Base-by-base conservation (phyloP, 2,329 filamentous ascomycete species). In the Aspergillus sp. region DNA sequence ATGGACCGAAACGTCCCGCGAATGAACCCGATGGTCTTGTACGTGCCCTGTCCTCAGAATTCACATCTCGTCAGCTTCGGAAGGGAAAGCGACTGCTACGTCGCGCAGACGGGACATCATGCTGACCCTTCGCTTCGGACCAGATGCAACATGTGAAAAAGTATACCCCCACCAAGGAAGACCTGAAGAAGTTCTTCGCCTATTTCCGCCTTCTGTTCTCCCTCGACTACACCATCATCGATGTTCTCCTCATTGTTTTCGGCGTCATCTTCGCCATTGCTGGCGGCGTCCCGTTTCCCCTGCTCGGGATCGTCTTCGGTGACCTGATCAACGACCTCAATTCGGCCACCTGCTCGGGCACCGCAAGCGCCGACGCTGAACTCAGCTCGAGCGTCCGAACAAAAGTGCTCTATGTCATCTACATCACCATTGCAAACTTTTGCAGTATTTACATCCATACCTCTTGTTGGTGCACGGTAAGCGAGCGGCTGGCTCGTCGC, bases 341-440 rank as follows among this genome's bases (percentile, higher is more conserved):
- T 47, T 57, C 63, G 5, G 58, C 61, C 1, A 64, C 62, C n/a
- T 70, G 67, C 50, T 54, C 55, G 2, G 11, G 55, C 25, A 58
- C 55, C 7, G 44, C 52, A 4, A 47, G 32, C 36, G 44, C 47
- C 19, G 50, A 53, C 16, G n/a, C 19, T 3, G 52, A 58, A 13
- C 44, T 64, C 2, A 47, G 52, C 6, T 51, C 50, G 13, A 58
- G 55, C 10, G 62, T 66, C 19, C 59, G 56, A 62, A 64, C 73
- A 31, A 86, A 83, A 62, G 79, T 89, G 41, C 67, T 87, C 64
- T 66, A 80, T 47, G 72, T 88, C 17, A 79, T 87, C 19, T 87
- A 86, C 64, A 79, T 89, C 40, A 82, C 82, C 21, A 81, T 87
- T 47, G 85, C 78, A 41, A 81, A 81, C 54, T 85, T 88, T 59